These are phyloP conservation scores for Solanum paucissectum DNA, from an alignment of 257 asterid species.

Conservation along the genomic window DNA sequence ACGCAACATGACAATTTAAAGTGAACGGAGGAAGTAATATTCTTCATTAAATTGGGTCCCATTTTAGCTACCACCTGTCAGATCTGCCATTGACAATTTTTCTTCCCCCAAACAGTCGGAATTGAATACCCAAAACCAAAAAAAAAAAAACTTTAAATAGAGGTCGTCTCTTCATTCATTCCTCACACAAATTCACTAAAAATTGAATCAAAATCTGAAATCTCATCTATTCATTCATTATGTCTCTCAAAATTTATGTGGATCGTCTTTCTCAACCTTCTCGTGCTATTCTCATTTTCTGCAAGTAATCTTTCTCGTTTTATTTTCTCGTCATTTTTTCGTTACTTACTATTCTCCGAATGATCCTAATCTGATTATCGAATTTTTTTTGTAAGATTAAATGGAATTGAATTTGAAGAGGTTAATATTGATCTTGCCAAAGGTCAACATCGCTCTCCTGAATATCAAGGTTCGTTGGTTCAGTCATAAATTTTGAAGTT, in stretches of 20 bases:
- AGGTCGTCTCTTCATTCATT: neutral
- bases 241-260: conserved; percentile 58
- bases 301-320: conserved; percentile 54
- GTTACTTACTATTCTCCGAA: neutral
- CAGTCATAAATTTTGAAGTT: too few relatives aligned
- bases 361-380: neutral
- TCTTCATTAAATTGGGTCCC: neutral
- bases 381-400: conserved; percentile 19
- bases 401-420: conserved; percentile 84
- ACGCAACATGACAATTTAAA: too few relatives aligned
- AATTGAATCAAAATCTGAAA: neutral
- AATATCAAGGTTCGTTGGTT: conserved; percentile 40
- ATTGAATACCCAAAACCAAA: neutral
- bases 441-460: conserved; percentile 56
- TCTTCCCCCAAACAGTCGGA: neutral
- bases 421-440: conserved; percentile 44
- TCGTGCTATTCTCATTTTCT: conserved; percentile 77
- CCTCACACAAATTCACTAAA: neutral
- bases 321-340: neutral
- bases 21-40: too few relatives aligned
- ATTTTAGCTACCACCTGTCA: neutral
- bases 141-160: neutral
- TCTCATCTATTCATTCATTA: neutral
- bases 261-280: conserved; percentile 94
- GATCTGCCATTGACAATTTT: neutral